These are phyloP conservation scores for Phytophthora crassamura DNA, from an alignment of 352 stramenopile genomes.

Conservation along the genomic window DNA sequence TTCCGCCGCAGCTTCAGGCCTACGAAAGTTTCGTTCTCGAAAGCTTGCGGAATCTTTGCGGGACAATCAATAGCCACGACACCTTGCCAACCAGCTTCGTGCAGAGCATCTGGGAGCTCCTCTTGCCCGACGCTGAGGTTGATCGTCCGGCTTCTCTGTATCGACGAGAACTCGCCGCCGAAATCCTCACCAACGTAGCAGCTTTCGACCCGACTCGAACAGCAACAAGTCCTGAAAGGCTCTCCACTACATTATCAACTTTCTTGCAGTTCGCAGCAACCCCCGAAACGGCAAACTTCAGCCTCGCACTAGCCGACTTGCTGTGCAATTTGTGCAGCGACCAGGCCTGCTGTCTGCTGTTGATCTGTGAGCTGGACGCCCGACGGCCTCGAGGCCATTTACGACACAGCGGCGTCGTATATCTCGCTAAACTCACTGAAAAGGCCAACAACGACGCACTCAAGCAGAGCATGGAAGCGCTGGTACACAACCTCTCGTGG, in stretches of 20 bases:
- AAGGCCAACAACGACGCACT: constrained; percentile 41
- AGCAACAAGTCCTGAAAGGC: constrained; percentile 33
- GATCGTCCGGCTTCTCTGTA: constrained; percentile 2
- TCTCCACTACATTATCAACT: constrained; percentile 38
- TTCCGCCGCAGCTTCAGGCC: constrained; percentile 25
- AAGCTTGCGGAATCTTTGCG: constrained; percentile 59
- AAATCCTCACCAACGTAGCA: constrained; percentile 53
- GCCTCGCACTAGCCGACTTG: constrained; percentile 59
- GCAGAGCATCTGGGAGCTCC: constrained; percentile 33
- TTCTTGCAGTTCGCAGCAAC: constrained; percentile 38
- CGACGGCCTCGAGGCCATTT: constrained; percentile 46
- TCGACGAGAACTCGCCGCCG: constrained; percentile 40
- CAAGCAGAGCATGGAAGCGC: constrained; percentile 66
- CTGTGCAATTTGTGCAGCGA: constrained; percentile 70
- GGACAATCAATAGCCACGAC: constrained; percentile 18
- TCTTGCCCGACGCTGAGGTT: constrained; percentile 30
- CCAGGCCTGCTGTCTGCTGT: constrained; percentile 50
- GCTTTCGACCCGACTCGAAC: constrained; percentile 20
- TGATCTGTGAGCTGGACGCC: constrained; percentile 77
- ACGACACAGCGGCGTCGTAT: constrained; percentile 65
- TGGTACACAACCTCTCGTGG: constrained; percentile 80
- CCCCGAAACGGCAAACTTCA: constrained; percentile 23
- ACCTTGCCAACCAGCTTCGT: constrained; percentile 31
- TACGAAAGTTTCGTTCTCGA: constrained; percentile 47
- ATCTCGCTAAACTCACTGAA: constrained; percentile 62